phyloP scores from a whole-genome alignment of 257 asterid species.

The Gentiana straminea region DNA sequence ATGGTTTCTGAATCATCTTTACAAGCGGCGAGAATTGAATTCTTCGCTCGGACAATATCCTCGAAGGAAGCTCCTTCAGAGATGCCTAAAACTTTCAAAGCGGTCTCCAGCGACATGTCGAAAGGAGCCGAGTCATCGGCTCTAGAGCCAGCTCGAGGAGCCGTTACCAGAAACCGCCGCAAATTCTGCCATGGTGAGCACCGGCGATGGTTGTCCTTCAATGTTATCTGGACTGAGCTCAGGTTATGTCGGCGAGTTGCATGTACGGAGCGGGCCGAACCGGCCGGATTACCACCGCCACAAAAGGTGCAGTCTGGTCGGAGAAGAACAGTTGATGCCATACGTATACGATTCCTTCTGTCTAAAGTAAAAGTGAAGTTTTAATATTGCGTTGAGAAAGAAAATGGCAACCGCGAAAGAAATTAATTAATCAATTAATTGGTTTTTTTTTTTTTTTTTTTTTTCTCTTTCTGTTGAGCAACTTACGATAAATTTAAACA shows the following conservation, averaged over 20 bases:
- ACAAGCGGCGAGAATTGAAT: slow-evolving; percentile 52
- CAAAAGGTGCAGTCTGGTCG: slow-evolving; percentile 55
- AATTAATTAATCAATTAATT: too few relatives aligned
- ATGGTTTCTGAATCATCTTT: slow-evolving; percentile 68
- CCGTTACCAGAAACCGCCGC: slow-evolving; percentile 41
- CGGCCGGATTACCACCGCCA: slow-evolving; percentile 25
- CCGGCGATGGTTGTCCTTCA: not conserved
- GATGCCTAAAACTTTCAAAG: slow-evolving; percentile 74
- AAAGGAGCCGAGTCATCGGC: slow-evolving; percentile 93
- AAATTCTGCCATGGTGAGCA: slow-evolving; percentile 22
- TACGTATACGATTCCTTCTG: slow-evolving; percentile 3
- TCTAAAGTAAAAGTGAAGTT: too few relatives aligned
- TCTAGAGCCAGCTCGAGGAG: slow-evolving; percentile 65
- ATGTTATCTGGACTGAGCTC: slow-evolving; percentile 10
- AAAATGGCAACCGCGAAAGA: too few relatives aligned
- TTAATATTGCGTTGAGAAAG: too few relatives aligned
- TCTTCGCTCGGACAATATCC: slow-evolving; percentile 90
- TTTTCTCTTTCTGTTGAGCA: too few relatives aligned
- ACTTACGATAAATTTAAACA: too few relatives aligned
- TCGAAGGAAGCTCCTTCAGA: slow-evolving; percentile 91
- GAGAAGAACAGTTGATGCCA: slow-evolving; percentile 76
- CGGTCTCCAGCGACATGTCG: slow-evolving; percentile 97
- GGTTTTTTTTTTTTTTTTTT: too few relatives aligned
- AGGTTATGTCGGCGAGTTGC: slow-evolving; percentile 12
- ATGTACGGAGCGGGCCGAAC: slow-evolving; percentile 20